These are phyloP conservation scores for Zoysia japonica DNA, from an alignment of 176 grass and related monocot genomes.

Conservation along the genomic window DNA sequence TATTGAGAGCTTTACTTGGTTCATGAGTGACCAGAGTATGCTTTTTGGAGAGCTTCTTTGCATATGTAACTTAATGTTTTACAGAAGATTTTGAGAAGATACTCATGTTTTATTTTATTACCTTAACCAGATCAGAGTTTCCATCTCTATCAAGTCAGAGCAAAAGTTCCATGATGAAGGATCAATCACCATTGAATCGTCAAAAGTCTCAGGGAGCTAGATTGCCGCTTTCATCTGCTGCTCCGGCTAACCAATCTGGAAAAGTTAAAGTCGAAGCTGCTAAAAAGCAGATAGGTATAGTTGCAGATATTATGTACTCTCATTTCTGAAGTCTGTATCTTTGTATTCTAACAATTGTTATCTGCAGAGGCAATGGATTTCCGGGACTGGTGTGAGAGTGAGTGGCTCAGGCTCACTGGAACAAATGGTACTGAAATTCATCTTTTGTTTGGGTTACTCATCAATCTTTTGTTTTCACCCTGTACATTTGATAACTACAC, in stretches of 20 bases:
- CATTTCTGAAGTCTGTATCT: conserved; percentile 20
- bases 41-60: not conserved
- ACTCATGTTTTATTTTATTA: conserved; percentile 31
- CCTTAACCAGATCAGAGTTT: conserved; percentile 66
- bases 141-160: conserved; percentile 58
- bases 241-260: conserved; percentile 30
- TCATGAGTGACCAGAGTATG: not conserved
- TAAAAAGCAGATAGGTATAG: conserved; percentile 70
- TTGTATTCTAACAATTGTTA: conserved; percentile 37
- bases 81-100: conserved; percentile 16
- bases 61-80: not conserved
- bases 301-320: not conserved
- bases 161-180: conserved; percentile 53
- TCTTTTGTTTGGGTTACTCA: conserved; percentile 15
- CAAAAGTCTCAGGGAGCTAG: conserved; percentile 59
- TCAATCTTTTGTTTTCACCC: not conserved
- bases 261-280: conserved; percentile 65
- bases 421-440: conserved; percentile 58
- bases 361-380: conserved; percentile 93
- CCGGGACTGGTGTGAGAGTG: conserved; percentile 74
- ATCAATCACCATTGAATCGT: conserved; percentile 51
- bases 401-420: conserved; percentile 87
- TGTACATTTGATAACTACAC: not conserved
- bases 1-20: not conserved
- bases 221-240: conserved; percentile 40